Conservation (phyloP, 208 protist genomes). For the Giardia duodenalis region DNA sequence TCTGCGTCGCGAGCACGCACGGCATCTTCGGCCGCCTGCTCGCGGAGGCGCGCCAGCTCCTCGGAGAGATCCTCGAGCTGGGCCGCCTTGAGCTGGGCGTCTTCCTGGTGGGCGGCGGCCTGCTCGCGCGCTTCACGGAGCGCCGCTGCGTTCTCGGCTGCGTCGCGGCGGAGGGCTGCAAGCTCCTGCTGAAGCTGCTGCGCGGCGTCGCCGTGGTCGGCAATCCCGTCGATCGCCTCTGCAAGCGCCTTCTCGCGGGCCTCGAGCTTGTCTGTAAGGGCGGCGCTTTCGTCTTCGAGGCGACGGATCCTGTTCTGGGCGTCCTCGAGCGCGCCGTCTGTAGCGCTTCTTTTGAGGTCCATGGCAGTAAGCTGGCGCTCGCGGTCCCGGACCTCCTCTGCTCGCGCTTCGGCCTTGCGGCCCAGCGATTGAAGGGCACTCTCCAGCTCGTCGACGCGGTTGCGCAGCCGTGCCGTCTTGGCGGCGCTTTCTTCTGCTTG, state of each 20-base stretch:
- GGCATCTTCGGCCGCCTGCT: not conserved
- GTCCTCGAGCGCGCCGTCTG: not conserved
- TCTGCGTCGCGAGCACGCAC: too few species aligned
- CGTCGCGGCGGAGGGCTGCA: not conserved
- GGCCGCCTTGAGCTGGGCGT: not conserved
- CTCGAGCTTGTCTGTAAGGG: not conserved
- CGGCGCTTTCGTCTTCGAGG: not conserved
- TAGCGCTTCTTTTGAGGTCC: not conserved
- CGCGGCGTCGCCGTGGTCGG: not conserved
- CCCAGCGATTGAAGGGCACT: not conserved
- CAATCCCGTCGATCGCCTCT: not conserved
- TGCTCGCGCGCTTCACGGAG: not conserved
- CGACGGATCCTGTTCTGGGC: not conserved
- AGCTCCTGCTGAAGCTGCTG: not conserved
- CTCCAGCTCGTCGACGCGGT: not conserved
- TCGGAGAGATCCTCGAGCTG: not conserved
- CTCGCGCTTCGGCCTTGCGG: not conserved
- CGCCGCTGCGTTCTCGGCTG: not conserved
- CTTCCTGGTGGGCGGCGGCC: not conserved
- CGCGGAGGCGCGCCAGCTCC: not conserved
- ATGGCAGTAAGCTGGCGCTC: not conserved
- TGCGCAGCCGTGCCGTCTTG: too few species aligned
- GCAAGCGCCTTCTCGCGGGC: not conserved
- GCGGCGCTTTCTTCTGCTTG: not conserved
- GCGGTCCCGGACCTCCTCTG: not conserved